Conservation (phyloP, 2,329 filamentous ascomycete species). For the Paecilomyces niveus region DNA sequence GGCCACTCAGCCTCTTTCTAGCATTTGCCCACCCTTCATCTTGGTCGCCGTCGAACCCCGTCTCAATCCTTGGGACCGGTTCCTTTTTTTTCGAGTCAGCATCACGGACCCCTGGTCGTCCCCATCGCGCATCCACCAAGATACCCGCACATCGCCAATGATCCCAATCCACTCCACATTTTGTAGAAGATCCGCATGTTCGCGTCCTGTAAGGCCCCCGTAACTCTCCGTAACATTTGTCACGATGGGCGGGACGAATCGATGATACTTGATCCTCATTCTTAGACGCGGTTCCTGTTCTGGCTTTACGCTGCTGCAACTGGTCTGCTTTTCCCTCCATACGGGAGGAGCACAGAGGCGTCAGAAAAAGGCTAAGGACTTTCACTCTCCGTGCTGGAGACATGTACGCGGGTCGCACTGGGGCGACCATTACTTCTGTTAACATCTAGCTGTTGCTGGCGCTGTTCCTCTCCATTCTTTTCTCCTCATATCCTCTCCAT, state of each 20-base stretch:
- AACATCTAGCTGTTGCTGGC: not conserved
- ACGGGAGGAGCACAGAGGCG: not conserved
- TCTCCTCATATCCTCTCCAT: not conserved
- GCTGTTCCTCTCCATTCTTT: conserved; percentile 7
- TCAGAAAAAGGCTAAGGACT: not conserved
- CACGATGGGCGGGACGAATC: conserved; percentile 11
- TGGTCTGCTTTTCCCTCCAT: not conserved
- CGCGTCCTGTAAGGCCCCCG: conserved; percentile 20
- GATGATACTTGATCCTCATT: conserved; percentile 10
- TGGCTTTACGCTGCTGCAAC: conserved; percentile 1
- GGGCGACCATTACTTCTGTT: not conserved
- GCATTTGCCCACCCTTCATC: not conserved
- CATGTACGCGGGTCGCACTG: not conserved
- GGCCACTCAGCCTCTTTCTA: not conserved
- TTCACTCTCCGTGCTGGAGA: not conserved
- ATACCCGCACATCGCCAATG: conserved; percentile 18
- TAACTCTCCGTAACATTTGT: conserved; percentile 23
- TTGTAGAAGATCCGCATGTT: conserved; percentile 22
- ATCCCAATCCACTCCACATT: conserved; percentile 20
- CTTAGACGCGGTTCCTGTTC: conserved; percentile 8
- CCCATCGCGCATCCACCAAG: conserved; percentile 14
- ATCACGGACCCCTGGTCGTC: conserved; percentile 13
- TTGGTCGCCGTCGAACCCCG: not conserved
- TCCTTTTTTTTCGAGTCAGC: conserved; percentile 7
- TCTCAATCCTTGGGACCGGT: conserved; percentile 1